Base-by-base conservation (phyloP, 73 alveolate genomes). In the Paramecium octaurelia region DNA sequence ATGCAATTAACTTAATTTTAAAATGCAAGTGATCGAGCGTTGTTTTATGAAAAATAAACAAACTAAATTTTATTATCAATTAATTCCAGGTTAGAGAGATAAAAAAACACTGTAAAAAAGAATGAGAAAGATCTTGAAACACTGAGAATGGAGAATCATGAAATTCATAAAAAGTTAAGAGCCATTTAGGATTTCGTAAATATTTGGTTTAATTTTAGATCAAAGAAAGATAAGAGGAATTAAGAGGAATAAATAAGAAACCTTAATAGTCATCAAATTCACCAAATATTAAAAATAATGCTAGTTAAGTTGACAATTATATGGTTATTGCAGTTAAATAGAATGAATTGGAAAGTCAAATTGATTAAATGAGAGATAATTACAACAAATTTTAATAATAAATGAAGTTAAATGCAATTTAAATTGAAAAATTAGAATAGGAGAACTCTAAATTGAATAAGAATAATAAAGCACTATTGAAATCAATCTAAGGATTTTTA, bases 1-100 rank as follows among this genome's bases (percentile, higher is more conserved):
- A 80, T 80, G 91, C 44, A 80, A 80, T 44, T 80, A 24, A 80
- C 44, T 20, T 23, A 21, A 42, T 80, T 80, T 80, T 24, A 80
- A 12, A 48, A 80, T 80, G 91, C 91, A 24, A 46, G 29, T 80
- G 91, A 80, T 48, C 11, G 91, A 35, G 91, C 91, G 4, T 4
- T 80, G 24, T 80, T 80, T 80, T 80, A 80, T 80, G 91, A 80
- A 35, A 80, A 80, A 44, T 80, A 80, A 23, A 80, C 91, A 8
- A 80, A 80, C 24, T 80, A 42, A 24, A 80, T 80, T 40, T 46
- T 80, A 24, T 11, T 80, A 38, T 80, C 70, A 20, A 80, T 80
- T 18, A 44, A 80, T 21, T 31, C 31, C 0, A 80, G 57, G 21
- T 44, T 80, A 31, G 91, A 80, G 8, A 80, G 75, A 21, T 44